These are phyloP conservation scores for Candida loeiensis DNA, from an alignment of 805 yeast genomes.

Conservation along the genomic window DNA sequence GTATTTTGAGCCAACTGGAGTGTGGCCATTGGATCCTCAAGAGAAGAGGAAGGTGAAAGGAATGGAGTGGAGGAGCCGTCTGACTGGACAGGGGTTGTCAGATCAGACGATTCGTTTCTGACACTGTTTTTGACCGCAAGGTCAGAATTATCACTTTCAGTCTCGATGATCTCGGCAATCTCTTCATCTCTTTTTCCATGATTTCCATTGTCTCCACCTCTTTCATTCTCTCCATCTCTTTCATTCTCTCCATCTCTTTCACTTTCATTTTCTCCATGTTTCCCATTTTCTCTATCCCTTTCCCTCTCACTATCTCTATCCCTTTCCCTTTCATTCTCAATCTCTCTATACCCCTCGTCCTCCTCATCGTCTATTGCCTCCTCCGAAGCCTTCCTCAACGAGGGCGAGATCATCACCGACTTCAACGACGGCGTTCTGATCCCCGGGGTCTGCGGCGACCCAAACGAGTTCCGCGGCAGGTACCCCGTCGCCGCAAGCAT, in stretches of 20 bases:
- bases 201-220: too few relatives aligned
- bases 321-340: not conserved
- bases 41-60: too few relatives aligned
- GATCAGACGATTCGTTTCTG: too few relatives aligned
- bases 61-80: too few relatives aligned
- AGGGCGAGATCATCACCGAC: slow-evolving; percentile 38
- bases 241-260: not conserved
- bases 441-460: slow-evolving; percentile 15
- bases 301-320: not conserved
- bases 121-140: too few relatives aligned
- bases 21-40: not conserved
- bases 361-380: slow-evolving; percentile 8
- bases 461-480: slow-evolving; percentile 12
- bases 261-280: too few relatives aligned
- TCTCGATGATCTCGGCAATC: too few relatives aligned
- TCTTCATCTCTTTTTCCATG: too few relatives aligned
- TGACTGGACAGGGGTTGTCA: too few relatives aligned
- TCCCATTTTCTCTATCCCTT: not conserved
- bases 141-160: too few relatives aligned
- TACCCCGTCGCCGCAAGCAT: slow-evolving; percentile 1
- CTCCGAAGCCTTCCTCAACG: slow-evolving; percentile 13
- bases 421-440: slow-evolving; percentile 35
- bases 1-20: not conserved
- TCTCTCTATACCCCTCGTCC: not conserved
- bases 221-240: not conserved